Evolutionary conservation across 345 rosid species (phyloP).

Genomic region (Murraya paniculata): DNA sequence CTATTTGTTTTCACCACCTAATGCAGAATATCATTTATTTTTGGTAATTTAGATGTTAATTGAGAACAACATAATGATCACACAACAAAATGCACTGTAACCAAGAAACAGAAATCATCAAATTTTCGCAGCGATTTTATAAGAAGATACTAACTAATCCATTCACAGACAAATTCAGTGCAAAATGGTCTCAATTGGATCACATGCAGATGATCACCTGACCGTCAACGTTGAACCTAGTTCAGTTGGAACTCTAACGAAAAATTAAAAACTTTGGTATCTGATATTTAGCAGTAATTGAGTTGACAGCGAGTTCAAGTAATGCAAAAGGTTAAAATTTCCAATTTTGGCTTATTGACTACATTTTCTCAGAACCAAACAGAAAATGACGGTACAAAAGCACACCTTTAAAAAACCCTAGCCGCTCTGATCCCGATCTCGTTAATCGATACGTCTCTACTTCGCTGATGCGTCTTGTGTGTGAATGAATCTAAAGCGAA

Average conservation of each 20-base stretch:
- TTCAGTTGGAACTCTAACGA: background rate
- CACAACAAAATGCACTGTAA: background rate
- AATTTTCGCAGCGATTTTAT: background rate
- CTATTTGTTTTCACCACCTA: too few relatives aligned
- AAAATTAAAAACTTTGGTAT: background rate
- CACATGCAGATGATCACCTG: background rate
- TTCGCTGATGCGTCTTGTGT: background rate
- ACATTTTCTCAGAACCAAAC: background rate
- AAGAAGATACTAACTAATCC: background rate
- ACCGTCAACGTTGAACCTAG: background rate
- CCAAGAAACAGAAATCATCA: background rate
- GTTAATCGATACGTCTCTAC: background rate
- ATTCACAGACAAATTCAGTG: background rate
- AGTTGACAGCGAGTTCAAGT: background rate
- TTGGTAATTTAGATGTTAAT: too few relatives aligned
- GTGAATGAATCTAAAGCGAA: background rate
- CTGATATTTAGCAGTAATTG: background rate
- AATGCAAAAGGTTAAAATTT: background rate
- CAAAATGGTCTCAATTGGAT: background rate
- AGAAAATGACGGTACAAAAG: background rate
- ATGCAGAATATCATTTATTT: too few relatives aligned
- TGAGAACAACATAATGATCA: background rate
- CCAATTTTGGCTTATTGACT: background rate
- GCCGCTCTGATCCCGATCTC: conserved; percentile 5
- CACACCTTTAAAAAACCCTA: conserved; percentile 10